Conservation (phyloP, 441 rosid species). For the Brassica hybrid region DNA sequence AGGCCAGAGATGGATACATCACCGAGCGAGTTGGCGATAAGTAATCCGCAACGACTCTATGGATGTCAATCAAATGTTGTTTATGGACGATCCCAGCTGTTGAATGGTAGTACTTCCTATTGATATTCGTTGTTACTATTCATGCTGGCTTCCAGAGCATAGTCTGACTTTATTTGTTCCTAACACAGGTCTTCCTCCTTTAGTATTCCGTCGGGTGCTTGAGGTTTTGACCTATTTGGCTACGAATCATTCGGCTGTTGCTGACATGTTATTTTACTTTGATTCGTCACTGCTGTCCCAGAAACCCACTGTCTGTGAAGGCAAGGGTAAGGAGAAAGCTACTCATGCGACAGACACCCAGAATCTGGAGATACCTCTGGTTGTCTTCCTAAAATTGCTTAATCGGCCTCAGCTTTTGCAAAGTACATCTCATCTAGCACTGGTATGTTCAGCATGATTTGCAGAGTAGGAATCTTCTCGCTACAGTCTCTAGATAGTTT, state of each 20-base stretch:
- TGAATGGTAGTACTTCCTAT: conserved; percentile 68
- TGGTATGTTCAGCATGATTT: conserved; percentile 55
- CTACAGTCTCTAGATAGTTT: conserved; percentile 17
- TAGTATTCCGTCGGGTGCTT: conserved; percentile 85
- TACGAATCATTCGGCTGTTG: conserved; percentile 81
- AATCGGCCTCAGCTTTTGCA: conserved; percentile 75
- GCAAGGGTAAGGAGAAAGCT: conserved; percentile 82
- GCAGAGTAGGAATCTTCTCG: conserved; percentile 29
- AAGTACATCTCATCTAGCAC: conserved; percentile 87
- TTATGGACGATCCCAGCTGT: conserved; percentile 90
- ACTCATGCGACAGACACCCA: conserved; percentile 45
- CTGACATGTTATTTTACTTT: conserved; percentile 83
- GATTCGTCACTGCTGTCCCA: conserved; percentile 65
- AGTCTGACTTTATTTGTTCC: conserved; percentile 26
- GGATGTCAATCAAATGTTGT: conserved; percentile 94
- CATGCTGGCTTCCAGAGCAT: conserved; percentile 28
- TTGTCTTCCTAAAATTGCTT: conserved; percentile 86
- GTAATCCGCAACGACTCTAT: conserved; percentile 91
- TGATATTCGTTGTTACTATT: conserved; percentile 21
- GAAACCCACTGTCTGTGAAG: conserved; percentile 54
- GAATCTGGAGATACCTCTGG: conserved; percentile 67
- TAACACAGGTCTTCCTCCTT: conserved; percentile 85
- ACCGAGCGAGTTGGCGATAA: conserved; percentile 59
- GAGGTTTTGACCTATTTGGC: conserved; percentile 92
- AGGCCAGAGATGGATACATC: conserved; percentile 88